Conservation (phyloP, 441 rosid species). For the Breynia disticha region DNA sequence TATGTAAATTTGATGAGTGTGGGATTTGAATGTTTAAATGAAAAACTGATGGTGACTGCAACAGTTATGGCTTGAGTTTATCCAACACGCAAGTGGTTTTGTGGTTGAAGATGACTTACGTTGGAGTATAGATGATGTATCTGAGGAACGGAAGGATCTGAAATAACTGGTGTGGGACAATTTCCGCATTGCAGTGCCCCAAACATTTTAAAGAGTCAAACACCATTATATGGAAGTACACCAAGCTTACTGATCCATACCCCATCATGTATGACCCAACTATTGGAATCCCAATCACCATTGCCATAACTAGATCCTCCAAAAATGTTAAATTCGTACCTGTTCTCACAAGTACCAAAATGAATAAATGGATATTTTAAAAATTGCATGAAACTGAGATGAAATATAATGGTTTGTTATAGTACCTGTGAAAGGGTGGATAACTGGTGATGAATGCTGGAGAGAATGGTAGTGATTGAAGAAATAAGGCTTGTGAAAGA, state of each 20-base stretch:
- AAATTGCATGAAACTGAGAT: not conserved
- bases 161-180: conserved; percentile 52
- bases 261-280: conserved; percentile 49
- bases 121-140: conserved; percentile 68
- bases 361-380: not conserved
- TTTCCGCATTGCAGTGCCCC: conserved; percentile 77
- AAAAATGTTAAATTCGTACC: conserved; percentile 58
- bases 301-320: conserved; percentile 52
- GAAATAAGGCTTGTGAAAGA: conserved; percentile 43
- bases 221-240: conserved; percentile 43
- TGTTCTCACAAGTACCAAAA: conserved; percentile 14
- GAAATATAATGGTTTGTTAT: not conserved
- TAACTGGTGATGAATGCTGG: conserved; percentile 75
- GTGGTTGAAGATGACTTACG: conserved; percentile 37
- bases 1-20: not conserved
- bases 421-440: conserved; percentile 65
- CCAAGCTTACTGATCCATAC: conserved; percentile 43
- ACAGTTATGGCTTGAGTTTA: too few relatives aligned
- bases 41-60: not conserved
- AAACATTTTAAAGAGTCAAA: conserved; percentile 79
- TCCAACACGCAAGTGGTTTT: too few relatives aligned
- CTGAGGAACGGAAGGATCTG: conserved; percentile 47
- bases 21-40: not conserved
- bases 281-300: conserved; percentile 56
- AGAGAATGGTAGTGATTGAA: conserved; percentile 63